phyloP scores from a whole-genome alignment of 1,284 basidiomycete genomes.

The Filobasidium uniguttulatum region DNA sequence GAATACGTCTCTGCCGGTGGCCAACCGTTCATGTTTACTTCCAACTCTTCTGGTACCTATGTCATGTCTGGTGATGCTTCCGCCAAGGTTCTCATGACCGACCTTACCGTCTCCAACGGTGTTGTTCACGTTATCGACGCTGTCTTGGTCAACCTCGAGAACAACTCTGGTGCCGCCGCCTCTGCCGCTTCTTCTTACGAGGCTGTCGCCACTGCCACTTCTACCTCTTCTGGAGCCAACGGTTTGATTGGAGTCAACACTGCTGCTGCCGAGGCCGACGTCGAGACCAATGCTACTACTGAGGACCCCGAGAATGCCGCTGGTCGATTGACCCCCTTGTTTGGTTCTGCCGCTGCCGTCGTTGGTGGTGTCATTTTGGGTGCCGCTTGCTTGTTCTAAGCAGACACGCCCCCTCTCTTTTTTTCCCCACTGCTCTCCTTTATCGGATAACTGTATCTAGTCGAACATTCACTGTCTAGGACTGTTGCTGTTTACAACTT shows the following conservation, averaged over 20 bases:
- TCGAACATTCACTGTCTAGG: too few species aligned
- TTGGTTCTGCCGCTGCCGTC: slow-evolving; percentile 3
- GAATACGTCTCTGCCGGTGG: slow-evolving; percentile 48
- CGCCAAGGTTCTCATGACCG: slow-evolving; percentile 48
- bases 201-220: slow-evolving; percentile 18
- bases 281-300: background rate
- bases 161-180: slow-evolving; percentile 43
- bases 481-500: too few species aligned
- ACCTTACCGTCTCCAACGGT: slow-evolving; percentile 56
- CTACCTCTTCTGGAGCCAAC: slow-evolving; percentile 2
- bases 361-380: slow-evolving; percentile 5
- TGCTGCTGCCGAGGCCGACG: background rate
- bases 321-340: background rate
- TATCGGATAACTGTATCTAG: too few species aligned
- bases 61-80: slow-evolving; percentile 46
- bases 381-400: slow-evolving; percentile 1
- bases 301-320: slow-evolving; percentile 2
- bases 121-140: slow-evolving; percentile 56
- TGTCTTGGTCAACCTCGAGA: slow-evolving; percentile 47
- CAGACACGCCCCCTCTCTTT: too few species aligned
- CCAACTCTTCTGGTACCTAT: slow-evolving; percentile 51
- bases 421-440: too few species aligned
- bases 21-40: slow-evolving; percentile 43
- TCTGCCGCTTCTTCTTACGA: slow-evolving; percentile 42
- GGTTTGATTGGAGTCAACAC: too few species aligned